Base-by-base conservation (phyloP, 1,139 yeast genomes). In the Magnusiomyces ingens region DNA sequence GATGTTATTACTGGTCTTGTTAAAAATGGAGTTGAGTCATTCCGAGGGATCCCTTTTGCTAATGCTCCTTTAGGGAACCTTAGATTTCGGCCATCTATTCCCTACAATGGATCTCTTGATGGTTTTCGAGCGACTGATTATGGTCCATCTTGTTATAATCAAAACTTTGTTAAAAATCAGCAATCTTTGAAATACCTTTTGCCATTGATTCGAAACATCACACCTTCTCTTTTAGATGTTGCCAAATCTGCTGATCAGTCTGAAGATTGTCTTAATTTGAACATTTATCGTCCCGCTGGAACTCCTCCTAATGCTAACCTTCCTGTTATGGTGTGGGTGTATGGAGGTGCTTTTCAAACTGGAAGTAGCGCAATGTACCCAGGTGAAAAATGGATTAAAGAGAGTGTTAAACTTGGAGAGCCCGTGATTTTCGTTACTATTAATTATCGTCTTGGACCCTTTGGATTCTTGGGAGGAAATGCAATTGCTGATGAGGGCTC, bases 281-380 rank as follows among this genome's bases (percentile, higher is more conserved):
- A 61, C 47, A 52, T 63, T 11, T 57, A 52, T 45, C 50, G 59
- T 0, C 66, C 66, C 5, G 43, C 56, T 11, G 55, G 57, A 2
- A 37, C 55, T 2, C 47, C 21, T 5, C 36, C 46, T 18, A 22
- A 52, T 2, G 56, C 46, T 13, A 53, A 57, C 10, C 56, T 69
- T 11, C 72, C 73, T 2, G 72, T 69, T 4, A 58, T 66, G 51
- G 59, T 66, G 18, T 69, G 71, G 71, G 67, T 71, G 48, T 69
- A 69, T 53, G 74, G 74, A n/a, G 75, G 75, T 37, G 70, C 69
- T 1, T 70, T 62, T 52, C 47, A 54, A 17, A 59, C 57, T 43
- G 69, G 70, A n/a, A 29, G 52, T 18, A 26, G 55, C 1, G 51
- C 42, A 15, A 32, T 42, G 3, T 55, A 63, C 12, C 53, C 61